phyloP scores from a whole-genome alignment of 202 grass and related monocot genomes.

The Setaria italica region DNA sequence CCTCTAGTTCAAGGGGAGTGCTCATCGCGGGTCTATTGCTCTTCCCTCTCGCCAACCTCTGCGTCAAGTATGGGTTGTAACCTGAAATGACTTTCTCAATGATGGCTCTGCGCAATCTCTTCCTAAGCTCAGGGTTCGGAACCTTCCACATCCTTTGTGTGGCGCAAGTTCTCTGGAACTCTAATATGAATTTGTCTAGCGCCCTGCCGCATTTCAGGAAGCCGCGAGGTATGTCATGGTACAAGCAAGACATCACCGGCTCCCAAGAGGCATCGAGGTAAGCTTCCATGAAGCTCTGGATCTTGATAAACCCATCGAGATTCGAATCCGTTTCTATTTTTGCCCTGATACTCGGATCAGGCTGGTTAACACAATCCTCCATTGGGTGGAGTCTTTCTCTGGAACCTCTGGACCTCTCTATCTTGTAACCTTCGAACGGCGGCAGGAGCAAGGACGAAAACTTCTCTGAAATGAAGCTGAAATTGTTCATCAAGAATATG shows the following conservation, averaged over 20 bases:
- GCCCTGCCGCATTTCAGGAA: not conserved
- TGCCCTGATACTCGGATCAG: not conserved
- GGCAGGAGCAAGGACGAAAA: not conserved
- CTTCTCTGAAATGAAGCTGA: not conserved
- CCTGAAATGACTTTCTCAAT: not conserved
- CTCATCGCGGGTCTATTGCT: not conserved
- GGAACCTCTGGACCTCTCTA: not conserved
- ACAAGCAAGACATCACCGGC: constrained; percentile 12
- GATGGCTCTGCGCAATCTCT: not conserved
- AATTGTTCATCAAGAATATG: constrained; percentile 41
- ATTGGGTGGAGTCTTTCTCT: not conserved
- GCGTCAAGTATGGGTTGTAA: not conserved
- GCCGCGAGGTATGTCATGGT: not conserved
- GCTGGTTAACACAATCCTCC: constrained; percentile 5
- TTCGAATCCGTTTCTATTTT: not conserved
- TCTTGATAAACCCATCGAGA: not conserved
- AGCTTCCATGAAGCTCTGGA: not conserved
- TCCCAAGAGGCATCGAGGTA: constrained; percentile 19
- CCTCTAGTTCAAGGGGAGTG: not conserved
- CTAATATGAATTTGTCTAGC: not conserved
- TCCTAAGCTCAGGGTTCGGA: constrained; percentile 28
- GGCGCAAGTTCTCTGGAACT: not conserved
- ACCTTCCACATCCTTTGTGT: constrained; percentile 17
- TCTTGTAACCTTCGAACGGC: not conserved
- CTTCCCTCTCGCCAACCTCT: not conserved